Base-by-base conservation (phyloP, 148 eudicot genomes). In the Suaeda aralocaspica region DNA sequence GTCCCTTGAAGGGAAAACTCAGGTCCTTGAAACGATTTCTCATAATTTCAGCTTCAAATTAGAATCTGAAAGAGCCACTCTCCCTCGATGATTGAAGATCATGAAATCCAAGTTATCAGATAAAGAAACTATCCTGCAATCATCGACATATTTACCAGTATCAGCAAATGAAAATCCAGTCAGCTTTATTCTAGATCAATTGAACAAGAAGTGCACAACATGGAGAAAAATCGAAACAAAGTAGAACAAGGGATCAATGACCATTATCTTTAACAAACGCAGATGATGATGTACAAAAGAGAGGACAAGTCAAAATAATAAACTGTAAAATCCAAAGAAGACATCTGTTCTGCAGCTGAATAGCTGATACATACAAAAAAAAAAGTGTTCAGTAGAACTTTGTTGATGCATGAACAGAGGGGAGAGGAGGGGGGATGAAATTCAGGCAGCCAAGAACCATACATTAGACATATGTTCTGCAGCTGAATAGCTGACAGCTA, bases 81-180 rank as follows among this genome's bases (percentile, higher is more conserved):
- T 88, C 49, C 96, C 98, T 46, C 92, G 87, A 19, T 93, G 98
- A 72, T 88, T 93, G 83, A 93, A 93, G 69, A 86, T 87, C 98
- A 93, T 88, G 81, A 87, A 93, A 72, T 89, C 95, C 82, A 91
- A 50, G 74, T 91, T 89, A 56, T 84, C 83, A 11, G 96, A 88
- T 44, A 93, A 80, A 19, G 89, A 78, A 74, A 93, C 92, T 10
- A 88, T 78, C 88, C 96, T 93, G 95, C 90, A 80, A 44, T 68
- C 51, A 74, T 72, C 36, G 69, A 18, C 51, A 72, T 66, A 72
- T 24, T 11, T 25, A 59, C 33, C 63, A 14, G 41, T 64, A 60
- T 74, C 52, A 68, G 71, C 46, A 41, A 61, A 15, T 61, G 51
- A 63, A 36, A 63, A 18, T 5, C 12, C 6, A 33, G 28, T 12